Base-by-base conservation (phyloP, 495 filamentous ascomycete species). In the Aspergillus sparsus region DNA sequence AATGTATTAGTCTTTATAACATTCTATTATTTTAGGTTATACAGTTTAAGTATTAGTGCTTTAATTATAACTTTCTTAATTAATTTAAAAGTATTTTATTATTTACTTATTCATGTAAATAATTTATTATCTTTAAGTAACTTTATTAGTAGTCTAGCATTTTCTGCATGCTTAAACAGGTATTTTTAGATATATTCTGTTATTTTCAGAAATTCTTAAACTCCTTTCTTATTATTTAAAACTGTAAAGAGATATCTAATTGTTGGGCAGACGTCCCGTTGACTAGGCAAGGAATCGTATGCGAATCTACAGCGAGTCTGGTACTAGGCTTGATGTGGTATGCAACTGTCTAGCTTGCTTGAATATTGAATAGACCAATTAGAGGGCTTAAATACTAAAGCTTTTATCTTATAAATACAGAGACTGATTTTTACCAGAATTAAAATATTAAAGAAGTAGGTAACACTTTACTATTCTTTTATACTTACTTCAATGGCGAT, bases 1-100 rank as follows among this genome's bases (percentile, higher is more conserved):
- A 33, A 57, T 18, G 31, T 57, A 57, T 57, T 49, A 21, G 21
- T 41, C 32, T 45, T 58, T 58, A 37, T 36, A 32, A 41, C 42
- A 42, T 32, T 41, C 15, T 47, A 10, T 53, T 34, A 11, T 33
- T 35, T 35, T 12, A 34, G 16, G 1, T 49, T 49, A 57, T 49
- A 49, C 33, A 39, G 21, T 7, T 18, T 32, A 13, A 52, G 8
- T 46, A 36, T 37, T 32, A 31, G 11, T 37, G 12, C 9, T n/a
- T 56, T 46, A 56, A 34, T 49, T 6, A 54, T 18, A 15, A 39
- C 1, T 57, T 34, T 13, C 15, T 56, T 36, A 36, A 35, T 16
- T 57, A 7, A 0, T 35, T 33, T 16, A 35, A 57, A 49, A 10
- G 7, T 6, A 6, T 35, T 18, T 36, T 57, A 57, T n/a, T 44